Conservation (phyloP, 2,329 filamentous ascomycete species). For the Fusarium musae region DNA sequence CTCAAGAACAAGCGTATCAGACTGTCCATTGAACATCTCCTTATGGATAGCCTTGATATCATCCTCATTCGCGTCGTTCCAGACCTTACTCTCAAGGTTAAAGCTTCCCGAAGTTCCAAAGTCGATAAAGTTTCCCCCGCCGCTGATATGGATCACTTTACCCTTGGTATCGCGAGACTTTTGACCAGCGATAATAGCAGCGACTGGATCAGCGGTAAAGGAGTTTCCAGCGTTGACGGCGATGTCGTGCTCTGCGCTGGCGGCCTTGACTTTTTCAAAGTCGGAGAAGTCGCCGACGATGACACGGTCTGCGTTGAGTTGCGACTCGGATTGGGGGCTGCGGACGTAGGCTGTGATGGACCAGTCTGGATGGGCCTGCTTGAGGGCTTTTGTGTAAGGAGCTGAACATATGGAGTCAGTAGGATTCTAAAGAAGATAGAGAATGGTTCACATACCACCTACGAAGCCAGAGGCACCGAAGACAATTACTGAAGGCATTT, state of each 20-base stretch:
- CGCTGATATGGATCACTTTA: background rate
- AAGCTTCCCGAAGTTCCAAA: constrained; percentile 13
- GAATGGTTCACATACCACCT: background rate
- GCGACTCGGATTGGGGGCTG: background rate
- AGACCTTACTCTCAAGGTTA: background rate
- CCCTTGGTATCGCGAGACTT: background rate
- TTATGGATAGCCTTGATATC: constrained; percentile 16
- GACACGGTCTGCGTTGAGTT: background rate
- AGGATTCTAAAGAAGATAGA: fast-evolving
- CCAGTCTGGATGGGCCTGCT: constrained; percentile 15
- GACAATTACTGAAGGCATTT: constrained; percentile 13
- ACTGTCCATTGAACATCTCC: constrained; percentile 19
- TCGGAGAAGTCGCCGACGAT: constrained; percentile 1
- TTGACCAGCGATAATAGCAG: constrained; percentile 6
- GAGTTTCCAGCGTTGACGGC: constrained; percentile 14
- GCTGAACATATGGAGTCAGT: background rate
- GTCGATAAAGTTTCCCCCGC: constrained; percentile 10
- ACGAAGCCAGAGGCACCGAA: constrained; percentile 22
- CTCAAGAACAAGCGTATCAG: background rate
- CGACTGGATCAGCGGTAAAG: background rate
- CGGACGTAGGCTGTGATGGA: constrained; percentile 3
- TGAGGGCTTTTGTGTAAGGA: constrained; percentile 6
- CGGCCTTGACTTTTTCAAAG: constrained; percentile 2
- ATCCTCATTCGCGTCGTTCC: constrained; percentile 10
- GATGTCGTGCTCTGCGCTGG: constrained; percentile 1